Conservation (phyloP, 805 yeast genomes). For the Clavispora santaluciae region DNA sequence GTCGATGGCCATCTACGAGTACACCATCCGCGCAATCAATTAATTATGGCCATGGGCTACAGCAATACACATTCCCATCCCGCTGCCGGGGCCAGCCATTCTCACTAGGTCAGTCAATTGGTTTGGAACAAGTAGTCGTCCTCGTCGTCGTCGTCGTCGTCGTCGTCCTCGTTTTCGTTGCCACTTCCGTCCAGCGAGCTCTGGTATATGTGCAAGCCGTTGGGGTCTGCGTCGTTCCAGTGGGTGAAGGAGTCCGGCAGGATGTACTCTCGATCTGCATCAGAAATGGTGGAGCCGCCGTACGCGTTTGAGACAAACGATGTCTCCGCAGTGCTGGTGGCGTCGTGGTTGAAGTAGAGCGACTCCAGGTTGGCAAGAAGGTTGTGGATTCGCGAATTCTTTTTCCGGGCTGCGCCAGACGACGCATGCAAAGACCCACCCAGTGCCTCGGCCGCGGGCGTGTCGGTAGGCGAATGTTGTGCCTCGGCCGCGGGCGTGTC, state of each 20-base stretch:
- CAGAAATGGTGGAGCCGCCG: constrained; percentile 13
- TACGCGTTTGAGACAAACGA: constrained; percentile 9
- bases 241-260: constrained; percentile 37
- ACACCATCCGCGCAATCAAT: constrained; percentile 15
- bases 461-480: constrained; percentile 1
- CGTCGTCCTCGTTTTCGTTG: constrained; percentile 12
- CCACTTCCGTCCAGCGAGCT: constrained; percentile 14
- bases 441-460: constrained; percentile 16
- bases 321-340: constrained; percentile 6
- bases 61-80: neutral
- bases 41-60: neutral
- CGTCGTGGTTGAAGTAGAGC: constrained; percentile 20
- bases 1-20: constrained; percentile 63
- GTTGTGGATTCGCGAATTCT: constrained; percentile 24
- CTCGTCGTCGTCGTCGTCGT: constrained; percentile 16
- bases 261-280: constrained; percentile 32
- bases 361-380: constrained; percentile 34
- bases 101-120: neutral
- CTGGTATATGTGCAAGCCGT: constrained; percentile 13
- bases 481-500: neutral
- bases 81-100: neutral
- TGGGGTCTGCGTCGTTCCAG: constrained; percentile 2
- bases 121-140: constrained; percentile 28
- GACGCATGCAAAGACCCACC: constrained; percentile 35
- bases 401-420: no score